A percentile compares a stretch with the other conserved stretches of the same genome.
phyloP scores from a whole-genome alignment of 1,284 basidiomycete species.

The Melampsora abietis-canadensis region DNA sequence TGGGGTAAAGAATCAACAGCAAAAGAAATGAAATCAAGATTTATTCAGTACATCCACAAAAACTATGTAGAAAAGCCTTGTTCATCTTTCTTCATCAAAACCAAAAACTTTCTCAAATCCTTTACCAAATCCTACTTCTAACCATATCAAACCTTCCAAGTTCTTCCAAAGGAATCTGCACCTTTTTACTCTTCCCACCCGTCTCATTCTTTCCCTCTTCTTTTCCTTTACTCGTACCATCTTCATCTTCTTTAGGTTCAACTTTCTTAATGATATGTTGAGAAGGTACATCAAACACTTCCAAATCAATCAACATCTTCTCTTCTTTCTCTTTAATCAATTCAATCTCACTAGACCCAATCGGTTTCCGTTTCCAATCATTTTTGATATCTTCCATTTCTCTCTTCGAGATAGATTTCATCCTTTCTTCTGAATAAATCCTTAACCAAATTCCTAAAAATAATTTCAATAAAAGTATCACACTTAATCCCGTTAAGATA shows the following conservation, averaged over 20 bases:
- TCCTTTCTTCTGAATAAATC: slow-evolving; percentile 18
- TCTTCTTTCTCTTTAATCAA: slow-evolving; percentile 24
- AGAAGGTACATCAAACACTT: slow-evolving; percentile 25
- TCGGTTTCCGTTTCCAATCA: slow-evolving; percentile 19
- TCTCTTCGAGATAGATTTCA: slow-evolving; percentile 2
- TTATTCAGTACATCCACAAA: no score
- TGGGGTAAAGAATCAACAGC: no score
- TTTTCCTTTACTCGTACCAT: no score
- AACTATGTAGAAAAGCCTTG: no score
- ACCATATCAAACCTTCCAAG: slow-evolving; percentile 42
- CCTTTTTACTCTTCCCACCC: neutral
- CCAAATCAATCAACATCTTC: slow-evolving; percentile 18
- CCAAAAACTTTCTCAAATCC: no score
- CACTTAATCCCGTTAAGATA: slow-evolving; percentile 2
- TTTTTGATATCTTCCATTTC: slow-evolving; percentile 18
- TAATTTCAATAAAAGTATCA: slow-evolving; percentile 25
- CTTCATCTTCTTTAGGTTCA: neutral
- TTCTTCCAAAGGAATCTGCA: slow-evolving; percentile 26
- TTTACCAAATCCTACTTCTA: slow-evolving; percentile 40
- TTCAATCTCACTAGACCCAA: slow-evolving; percentile 10
- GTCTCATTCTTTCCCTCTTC: neutral
- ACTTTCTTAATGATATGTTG: neutral
- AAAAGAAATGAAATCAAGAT: no score
- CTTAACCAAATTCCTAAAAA: slow-evolving; percentile 32
- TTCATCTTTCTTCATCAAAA: no score